Conservation (phyloP, 352 stramenopile species). For the Phytophthora cajani region DNA sequence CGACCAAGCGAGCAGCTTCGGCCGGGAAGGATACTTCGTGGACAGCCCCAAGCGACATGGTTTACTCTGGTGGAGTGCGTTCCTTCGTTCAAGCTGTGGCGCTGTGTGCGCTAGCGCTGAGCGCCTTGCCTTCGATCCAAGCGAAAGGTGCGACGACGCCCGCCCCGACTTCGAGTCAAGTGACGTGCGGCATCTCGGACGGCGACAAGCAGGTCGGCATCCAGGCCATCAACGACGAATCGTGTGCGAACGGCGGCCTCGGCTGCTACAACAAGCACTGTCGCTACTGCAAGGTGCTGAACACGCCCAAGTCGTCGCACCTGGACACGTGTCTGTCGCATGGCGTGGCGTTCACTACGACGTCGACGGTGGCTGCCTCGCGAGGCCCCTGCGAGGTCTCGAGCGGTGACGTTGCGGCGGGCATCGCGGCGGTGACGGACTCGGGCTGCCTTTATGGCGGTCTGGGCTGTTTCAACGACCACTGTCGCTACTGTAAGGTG, state of each 20-base stretch:
- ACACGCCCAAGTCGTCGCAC: conserved; percentile 40
- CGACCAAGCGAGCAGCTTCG: background rate
- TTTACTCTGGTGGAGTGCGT: conserved; percentile 21
- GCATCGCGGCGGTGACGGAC: conserved; percentile 40
- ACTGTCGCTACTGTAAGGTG: conserved; percentile 49
- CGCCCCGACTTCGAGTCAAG: background rate
- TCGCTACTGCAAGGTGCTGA: conserved; percentile 45
- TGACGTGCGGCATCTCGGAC: conserved; percentile 25
- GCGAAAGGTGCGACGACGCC: conserved; percentile 2
- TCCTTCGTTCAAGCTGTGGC: conserved; percentile 19
- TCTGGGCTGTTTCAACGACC: conserved; percentile 43
- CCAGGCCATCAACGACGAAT: conserved; percentile 33
- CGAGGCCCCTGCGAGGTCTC: conserved; percentile 23
- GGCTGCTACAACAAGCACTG: conserved; percentile 45
- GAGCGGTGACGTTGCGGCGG: conserved; percentile 25
- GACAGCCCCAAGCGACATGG: conserved; percentile 13
- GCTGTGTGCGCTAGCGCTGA: conserved; percentile 19
- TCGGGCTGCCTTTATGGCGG: conserved; percentile 34
- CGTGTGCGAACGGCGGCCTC: conserved; percentile 41
- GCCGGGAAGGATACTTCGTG: background rate
- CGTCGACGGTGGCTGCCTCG: conserved; percentile 3
- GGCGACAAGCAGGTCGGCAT: conserved; percentile 42
- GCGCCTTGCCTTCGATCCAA: conserved; percentile 5
- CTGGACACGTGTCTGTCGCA: conserved; percentile 35
- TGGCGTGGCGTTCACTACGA: conserved; percentile 27